These are phyloP conservation scores for Kalmanozyma brasiliensis DNA, from an alignment of 1,284 basidiomycete species.

Conservation along the genomic window DNA sequence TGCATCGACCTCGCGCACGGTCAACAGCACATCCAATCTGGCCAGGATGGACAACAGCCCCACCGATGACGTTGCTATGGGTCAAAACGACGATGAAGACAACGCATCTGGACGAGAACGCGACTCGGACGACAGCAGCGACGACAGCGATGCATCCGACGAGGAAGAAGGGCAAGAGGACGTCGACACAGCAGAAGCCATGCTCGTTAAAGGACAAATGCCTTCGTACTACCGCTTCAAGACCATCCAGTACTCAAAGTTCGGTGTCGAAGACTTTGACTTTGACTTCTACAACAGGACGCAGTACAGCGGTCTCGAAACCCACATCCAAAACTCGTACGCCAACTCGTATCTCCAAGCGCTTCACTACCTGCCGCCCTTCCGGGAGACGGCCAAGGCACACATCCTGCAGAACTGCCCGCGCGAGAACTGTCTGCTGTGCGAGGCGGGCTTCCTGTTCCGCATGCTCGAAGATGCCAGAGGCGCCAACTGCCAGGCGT, in stretches of 20 bases:
- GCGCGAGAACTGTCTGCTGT: constrained; percentile 89
- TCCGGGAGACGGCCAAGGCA: constrained; percentile 84
- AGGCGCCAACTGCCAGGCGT: constrained; percentile 94
- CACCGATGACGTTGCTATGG: constrained; percentile 1
- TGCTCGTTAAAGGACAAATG: constrained; percentile 69
- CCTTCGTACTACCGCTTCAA: constrained; percentile 89
- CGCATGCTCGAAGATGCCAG: constrained; percentile 94
- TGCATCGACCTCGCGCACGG: constrained; percentile 1
- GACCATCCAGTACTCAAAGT: constrained; percentile 97
- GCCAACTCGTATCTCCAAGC: constrained; percentile 92
- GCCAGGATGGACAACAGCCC: constrained; percentile 8
- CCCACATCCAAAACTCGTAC: constrained; percentile 96
- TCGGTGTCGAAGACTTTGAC: constrained; percentile 99
- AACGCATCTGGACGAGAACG: neutral
- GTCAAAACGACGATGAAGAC: constrained; percentile 1
- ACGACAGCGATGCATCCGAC: constrained; percentile 36
- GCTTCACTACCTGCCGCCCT: constrained; percentile 83
- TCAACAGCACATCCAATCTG: constrained; percentile 9
- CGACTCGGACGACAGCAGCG: constrained; percentile 16
- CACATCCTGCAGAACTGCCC: constrained; percentile 84
- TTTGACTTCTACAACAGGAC: constrained; percentile 78
- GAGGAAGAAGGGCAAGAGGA: constrained; percentile 51
- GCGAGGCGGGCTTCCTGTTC: constrained; percentile 93
- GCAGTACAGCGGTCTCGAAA: constrained; percentile 89
- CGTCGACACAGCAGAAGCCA: constrained; percentile 36